These are phyloP conservation scores for Ambrosia hybrid DNA, from an alignment of 140 eudicot species.

Conservation along the genomic window DNA sequence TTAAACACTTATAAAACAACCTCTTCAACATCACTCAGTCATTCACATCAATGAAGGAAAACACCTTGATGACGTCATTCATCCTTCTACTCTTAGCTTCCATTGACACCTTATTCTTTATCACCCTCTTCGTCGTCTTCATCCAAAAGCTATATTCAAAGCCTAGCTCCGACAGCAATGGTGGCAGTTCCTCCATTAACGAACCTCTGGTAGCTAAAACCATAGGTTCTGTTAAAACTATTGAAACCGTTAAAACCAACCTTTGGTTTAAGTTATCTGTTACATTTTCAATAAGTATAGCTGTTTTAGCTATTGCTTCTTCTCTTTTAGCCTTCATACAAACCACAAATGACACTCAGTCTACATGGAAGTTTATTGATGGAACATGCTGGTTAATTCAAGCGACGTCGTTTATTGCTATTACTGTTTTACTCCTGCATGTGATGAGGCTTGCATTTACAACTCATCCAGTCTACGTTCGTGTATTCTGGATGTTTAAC, in stretches of 20 bases:
- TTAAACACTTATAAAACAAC: no score
- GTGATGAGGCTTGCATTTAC: slow-evolving; percentile 44
- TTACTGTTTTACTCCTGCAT: slow-evolving; percentile 41
- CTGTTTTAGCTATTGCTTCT: slow-evolving; percentile 34
- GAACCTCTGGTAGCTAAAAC: slow-evolving; percentile 47
- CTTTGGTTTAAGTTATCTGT: slow-evolving; percentile 52
- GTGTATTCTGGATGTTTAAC: slow-evolving; percentile 54
- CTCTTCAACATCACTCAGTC: no score
- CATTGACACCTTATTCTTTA: no score
- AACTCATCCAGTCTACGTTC: slow-evolving; percentile 53
- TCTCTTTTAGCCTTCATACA: slow-evolving; percentile 36
- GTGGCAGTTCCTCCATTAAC: not conserved
- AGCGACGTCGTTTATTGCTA: slow-evolving; percentile 35
- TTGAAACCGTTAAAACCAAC: not conserved
- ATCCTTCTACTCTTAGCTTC: no score
- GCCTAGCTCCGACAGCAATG: no score
- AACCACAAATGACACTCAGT: slow-evolving; percentile 7
- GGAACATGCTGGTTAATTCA: slow-evolving; percentile 53
- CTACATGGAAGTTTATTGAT: slow-evolving; percentile 36
- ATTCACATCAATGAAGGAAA: no score
- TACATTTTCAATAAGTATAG: slow-evolving; percentile 24
- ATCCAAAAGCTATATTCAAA: no score
- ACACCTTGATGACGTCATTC: no score
- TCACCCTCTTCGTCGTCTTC: no score
- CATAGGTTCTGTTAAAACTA: slow-evolving; percentile 12